These are phyloP conservation scores for Phytopythium litorale DNA, from an alignment of 352 stramenopile genomes.

Conservation along the genomic window DNA sequence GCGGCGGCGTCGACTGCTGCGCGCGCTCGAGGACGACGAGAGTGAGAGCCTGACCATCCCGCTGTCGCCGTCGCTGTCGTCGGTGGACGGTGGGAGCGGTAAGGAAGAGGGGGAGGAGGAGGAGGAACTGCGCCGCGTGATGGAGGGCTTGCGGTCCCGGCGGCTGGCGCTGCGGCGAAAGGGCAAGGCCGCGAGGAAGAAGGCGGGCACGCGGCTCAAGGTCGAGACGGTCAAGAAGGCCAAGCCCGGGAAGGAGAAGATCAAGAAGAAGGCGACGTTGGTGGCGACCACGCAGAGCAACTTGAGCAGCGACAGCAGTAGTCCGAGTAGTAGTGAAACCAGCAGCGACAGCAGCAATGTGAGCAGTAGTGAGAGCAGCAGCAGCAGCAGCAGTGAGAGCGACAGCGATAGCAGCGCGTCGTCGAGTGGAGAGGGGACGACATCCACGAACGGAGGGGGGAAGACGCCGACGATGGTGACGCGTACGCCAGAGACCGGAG, in stretches of 20 bases:
- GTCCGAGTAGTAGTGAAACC: neutral
- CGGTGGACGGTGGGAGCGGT: constrained; percentile 8
- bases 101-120: constrained; percentile 7
- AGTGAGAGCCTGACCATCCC: neutral
- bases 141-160: neutral
- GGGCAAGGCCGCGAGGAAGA: constrained; percentile 1
- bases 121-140: neutral
- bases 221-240: constrained; percentile 1
- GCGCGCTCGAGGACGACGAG: neutral
- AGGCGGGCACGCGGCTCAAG: constrained; percentile 5
- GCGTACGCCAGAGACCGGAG: neutral
- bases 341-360: constrained; percentile 16
- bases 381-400: constrained; percentile 15
- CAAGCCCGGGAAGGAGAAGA: constrained; percentile 6
- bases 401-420: constrained; percentile 19
- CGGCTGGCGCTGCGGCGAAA: neutral
- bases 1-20: neutral
- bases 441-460: neutral
- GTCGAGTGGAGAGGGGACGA: neutral
- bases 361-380: constrained; percentile 10
- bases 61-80: neutral
- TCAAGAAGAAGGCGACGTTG: neutral
- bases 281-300: neutral
- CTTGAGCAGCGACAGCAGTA: neutral
- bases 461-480: neutral